These are phyloP conservation scores for Barbatosphaeria neglecta DNA, from an alignment of 495 filamentous ascomycete genomes.

Conservation along the genomic window DNA sequence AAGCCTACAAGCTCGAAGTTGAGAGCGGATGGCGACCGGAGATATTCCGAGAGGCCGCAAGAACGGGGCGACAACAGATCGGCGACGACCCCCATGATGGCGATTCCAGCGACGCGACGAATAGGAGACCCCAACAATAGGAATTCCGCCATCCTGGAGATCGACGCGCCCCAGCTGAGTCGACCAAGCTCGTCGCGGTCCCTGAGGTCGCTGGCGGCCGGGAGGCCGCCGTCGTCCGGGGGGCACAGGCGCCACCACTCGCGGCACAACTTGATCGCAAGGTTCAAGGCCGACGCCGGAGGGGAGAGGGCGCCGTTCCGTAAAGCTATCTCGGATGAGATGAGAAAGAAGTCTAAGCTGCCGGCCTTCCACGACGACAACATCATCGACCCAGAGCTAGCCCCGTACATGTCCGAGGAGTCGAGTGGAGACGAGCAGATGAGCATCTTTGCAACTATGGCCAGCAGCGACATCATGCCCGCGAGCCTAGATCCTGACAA, in stretches of 20 bases:
- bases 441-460: conserved; percentile 69
- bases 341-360: conserved; percentile 48
- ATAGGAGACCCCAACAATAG: conserved; percentile 65
- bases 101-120: conserved; percentile 75
- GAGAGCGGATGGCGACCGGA: conserved; percentile 23
- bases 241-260: conserved; percentile 78
- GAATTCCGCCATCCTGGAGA: conserved; percentile 82
- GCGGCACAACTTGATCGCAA: conserved; percentile 64
- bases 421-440: conserved; percentile 88
- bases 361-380: conserved; percentile 94
- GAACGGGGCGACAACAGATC: conserved; percentile 30
- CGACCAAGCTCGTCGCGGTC: conserved; percentile 87
- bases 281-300: conserved; percentile 36
- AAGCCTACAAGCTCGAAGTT: conserved; percentile 18
- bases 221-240: conserved; percentile 60
- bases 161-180: conserved; percentile 59
- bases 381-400: conserved; percentile 94
- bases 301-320: conserved; percentile 84
- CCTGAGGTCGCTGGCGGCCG: conserved; percentile 60
- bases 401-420: conserved; percentile 89
- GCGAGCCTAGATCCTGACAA: conserved; percentile 35
- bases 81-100: conserved; percentile 58
- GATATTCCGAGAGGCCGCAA: conserved; percentile 28
- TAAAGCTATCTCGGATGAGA: conserved; percentile 55
- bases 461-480: conserved; percentile 28